Evolutionary conservation across 306 rosid species (phyloP).

Genomic region (Cicer pinnatifidum): DNA sequence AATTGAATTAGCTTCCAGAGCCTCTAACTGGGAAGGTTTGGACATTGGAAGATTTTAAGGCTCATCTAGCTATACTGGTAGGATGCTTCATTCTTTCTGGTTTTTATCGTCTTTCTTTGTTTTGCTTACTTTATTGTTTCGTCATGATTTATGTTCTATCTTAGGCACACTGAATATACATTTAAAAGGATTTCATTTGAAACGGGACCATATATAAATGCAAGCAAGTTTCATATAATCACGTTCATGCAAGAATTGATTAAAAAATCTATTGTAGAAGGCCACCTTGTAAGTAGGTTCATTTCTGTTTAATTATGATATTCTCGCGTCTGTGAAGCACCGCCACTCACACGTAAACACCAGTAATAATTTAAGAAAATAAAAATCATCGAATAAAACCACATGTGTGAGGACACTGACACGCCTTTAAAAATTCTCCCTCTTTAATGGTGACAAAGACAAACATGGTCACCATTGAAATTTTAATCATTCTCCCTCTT

Average conservation of each 20-base stretch:
- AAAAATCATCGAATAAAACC: too few relatives aligned
- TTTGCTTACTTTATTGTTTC: conserved; percentile 12
- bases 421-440: too few relatives aligned
- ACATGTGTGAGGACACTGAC: too few relatives aligned
- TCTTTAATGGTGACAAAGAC: too few relatives aligned
- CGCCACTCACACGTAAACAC: too few relatives aligned
- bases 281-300: conserved; percentile 1
- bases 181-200: neutral
- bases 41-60: conserved; percentile 83
- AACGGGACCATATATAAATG: conserved; percentile 11
- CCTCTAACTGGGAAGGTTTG: conserved; percentile 88
- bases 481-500: neutral
- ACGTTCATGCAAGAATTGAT: conserved; percentile 5
- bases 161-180: neutral
- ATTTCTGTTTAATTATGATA: conserved; percentile 14
- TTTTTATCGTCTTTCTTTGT: neutral
- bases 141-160: conserved; percentile 12
- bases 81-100: conserved; percentile 2
- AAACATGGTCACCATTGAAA: too few relatives aligned
- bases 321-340: neutral
- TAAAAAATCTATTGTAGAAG: conserved; percentile 7
- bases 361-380: too few relatives aligned
- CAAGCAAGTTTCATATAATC: conserved; percentile 10
- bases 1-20: conserved; percentile 52
- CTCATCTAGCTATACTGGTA: conserved; percentile 90